Base-by-base conservation (phyloP, 192 early-diverging fungal species). In the Podila minutissima region DNA sequence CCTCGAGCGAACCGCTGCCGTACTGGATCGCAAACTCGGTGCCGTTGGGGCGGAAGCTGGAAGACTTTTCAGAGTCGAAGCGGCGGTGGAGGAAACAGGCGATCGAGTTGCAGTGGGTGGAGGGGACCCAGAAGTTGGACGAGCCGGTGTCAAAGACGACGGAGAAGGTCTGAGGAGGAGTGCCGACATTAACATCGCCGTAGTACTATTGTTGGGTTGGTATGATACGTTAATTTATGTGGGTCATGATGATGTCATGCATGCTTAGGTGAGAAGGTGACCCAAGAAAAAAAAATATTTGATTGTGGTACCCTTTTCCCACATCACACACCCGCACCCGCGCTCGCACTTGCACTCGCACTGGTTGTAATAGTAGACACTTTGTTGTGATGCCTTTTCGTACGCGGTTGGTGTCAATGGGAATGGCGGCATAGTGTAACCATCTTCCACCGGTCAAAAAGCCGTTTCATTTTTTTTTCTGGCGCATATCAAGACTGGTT, bases 71-170 rank as follows among this genome's bases (percentile, higher is more conserved):
- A 38, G 94, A 90, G 83, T 99, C 94, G 84, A 92, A 99, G 17
- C 94, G 90, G 46, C 87, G 72, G 83, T 99, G 98, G 58, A 99
- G 87, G 89, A 92, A 98, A 71, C 98, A 99, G 3, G 97, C 96
- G 71, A 99, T 97, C 4, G 95, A 97, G 33, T 83, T 88, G 89
- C 98, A 99, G 65, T 92, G 92, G 8, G 93, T 94, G 22, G 95
- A 97, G 13, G 97, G 97, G 29, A 99, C 96, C 97, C 97, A 98
- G 59, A 98, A 87, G 83, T 98, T 98, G 41, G 93, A 93, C 51
- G 93, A 96, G 29, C 97, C 97, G 7, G 97, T 99, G 83, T 99
- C 97, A 60, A 96, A 95, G 46, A 96, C 92, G 35, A 97, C 95
- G 62, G 91, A 92, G 87, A 99, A 99, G 10, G 86, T 91, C 85